Evolutionary conservation across 306 rosid species (phyloP).

Genomic region (Carpinus viminea): DNA sequence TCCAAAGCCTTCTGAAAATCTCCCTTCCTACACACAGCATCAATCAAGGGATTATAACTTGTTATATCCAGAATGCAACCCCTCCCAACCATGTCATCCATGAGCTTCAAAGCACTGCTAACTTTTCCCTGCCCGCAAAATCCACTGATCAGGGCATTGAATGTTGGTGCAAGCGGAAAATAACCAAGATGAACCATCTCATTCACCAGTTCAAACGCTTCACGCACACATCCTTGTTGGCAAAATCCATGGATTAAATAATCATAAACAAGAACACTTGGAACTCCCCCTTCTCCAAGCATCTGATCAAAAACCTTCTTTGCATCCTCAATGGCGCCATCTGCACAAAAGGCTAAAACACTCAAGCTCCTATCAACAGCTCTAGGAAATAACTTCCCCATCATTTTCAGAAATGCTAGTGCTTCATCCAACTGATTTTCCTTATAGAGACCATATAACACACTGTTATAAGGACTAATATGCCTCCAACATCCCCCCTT

Average conservation of each 20-base stretch:
- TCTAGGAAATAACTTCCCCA: slow-evolving; percentile 61
- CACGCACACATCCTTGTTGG: slow-evolving; percentile 41
- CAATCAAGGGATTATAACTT: slow-evolving; percentile 52
- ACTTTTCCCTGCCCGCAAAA: slow-evolving; percentile 59
- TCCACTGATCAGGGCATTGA: slow-evolving; percentile 50
- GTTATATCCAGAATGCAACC: slow-evolving; percentile 47
- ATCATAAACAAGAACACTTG: slow-evolving; percentile 61
- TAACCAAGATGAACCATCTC: slow-evolving; percentile 58
- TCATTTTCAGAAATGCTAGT: slow-evolving; percentile 46
- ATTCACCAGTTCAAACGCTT: slow-evolving; percentile 64
- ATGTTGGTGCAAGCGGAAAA: slow-evolving; percentile 55
- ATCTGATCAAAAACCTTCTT: slow-evolving; percentile 55
- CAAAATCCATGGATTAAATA: slow-evolving; percentile 52
- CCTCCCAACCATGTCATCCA: slow-evolving; percentile 59
- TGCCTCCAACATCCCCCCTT: slow-evolving; percentile 49
- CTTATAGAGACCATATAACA: slow-evolving; percentile 66
- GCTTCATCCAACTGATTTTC: slow-evolving; percentile 53
- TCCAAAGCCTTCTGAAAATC: slow-evolving; percentile 53
- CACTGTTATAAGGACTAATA: slow-evolving; percentile 70
- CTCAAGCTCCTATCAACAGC: slow-evolving; percentile 61
- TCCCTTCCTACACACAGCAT: slow-evolving; percentile 47
- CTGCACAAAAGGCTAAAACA: slow-evolving; percentile 44
- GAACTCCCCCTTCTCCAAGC: slow-evolving; percentile 53
- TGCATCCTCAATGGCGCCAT: slow-evolving; percentile 56
- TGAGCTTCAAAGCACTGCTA: slow-evolving; percentile 51